These are phyloP conservation scores for Melaleuca quinquenervia DNA, from an alignment of 345 rosid species.

Conservation along the genomic window DNA sequence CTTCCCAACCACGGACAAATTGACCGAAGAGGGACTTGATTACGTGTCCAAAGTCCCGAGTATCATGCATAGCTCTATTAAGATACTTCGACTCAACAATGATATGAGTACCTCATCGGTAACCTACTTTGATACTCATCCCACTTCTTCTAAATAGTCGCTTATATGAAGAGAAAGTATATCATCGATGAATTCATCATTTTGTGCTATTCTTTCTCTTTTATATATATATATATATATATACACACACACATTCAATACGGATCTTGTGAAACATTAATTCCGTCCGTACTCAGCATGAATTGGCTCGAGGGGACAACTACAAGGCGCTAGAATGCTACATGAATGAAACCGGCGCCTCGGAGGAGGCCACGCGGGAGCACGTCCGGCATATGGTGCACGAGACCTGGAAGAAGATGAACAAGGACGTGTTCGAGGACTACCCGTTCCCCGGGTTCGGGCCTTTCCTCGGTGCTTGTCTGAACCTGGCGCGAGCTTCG, in stretches of 20 bases:
- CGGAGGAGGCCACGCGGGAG: background rate
- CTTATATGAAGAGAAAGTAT: background rate
- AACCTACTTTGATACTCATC: background rate
- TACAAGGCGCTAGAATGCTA: conserved; percentile 2
- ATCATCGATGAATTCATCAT: background rate
- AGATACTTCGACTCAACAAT: conserved; percentile 1
- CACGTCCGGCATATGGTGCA: background rate
- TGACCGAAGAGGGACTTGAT: background rate
- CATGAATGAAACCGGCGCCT: conserved; percentile 1
- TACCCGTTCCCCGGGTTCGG: background rate
- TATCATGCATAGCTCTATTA: background rate
- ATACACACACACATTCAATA: rapidly evolving
- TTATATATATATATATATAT: too few species aligned
- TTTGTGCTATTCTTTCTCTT: background rate
- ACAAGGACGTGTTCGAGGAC: background rate
- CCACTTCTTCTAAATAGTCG: background rate
- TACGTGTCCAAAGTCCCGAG: background rate
- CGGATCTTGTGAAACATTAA: background rate
- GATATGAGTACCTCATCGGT: conserved; percentile 12
- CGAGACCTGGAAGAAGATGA: conserved; percentile 9
- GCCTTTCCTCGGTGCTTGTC: background rate
- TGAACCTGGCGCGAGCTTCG: background rate
- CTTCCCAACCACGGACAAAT: background rate
- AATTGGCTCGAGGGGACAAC: conserved; percentile 5
- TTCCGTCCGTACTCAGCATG: background rate